phyloP scores from a whole-genome alignment of 1,139 yeast genomes.

The Suhomyces kunorum region DNA sequence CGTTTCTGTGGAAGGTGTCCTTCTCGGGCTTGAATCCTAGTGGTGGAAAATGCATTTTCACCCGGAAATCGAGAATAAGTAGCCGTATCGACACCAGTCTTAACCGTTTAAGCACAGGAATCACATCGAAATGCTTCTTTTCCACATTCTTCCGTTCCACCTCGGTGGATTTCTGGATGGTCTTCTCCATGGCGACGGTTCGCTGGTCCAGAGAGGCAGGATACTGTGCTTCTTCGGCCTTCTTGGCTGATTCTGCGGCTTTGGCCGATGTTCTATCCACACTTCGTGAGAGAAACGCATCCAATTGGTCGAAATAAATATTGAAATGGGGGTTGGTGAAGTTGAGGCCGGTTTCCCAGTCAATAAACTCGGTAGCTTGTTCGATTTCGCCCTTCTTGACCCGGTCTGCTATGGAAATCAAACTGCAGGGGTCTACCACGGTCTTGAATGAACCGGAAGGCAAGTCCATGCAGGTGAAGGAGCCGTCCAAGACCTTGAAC shows the following conservation, averaged over 20 bases:
- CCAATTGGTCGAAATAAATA: conserved; percentile 43
- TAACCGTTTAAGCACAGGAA: conserved; percentile 14
- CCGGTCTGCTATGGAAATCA: conserved; percentile 14
- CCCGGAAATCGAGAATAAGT: conserved; percentile 34
- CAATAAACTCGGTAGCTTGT: conserved; percentile 14
- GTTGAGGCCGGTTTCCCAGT: conserved; percentile 16
- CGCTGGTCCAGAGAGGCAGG: not conserved
- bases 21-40: conserved; percentile 20
- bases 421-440: conserved; percentile 15
- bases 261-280: not conserved
- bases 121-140: conserved; percentile 1
- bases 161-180: not conserved
- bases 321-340: conserved; percentile 39
- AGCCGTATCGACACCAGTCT: conserved; percentile 29
- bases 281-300: conserved; percentile 8
- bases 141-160: not conserved
- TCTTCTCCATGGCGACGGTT: conserved; percentile 3
- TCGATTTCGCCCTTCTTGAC: conserved; percentile 12
- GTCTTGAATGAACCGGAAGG: conserved; percentile 35
- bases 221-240: not conserved
- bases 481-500: conserved; percentile 32
- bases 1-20: conserved; percentile 29
- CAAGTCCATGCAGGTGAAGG: conserved; percentile 35
- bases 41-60: conserved; percentile 36
- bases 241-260: not conserved